phyloP scores from a whole-genome alignment of 139 green algal species.

The Chlorella ohadii region DNA sequence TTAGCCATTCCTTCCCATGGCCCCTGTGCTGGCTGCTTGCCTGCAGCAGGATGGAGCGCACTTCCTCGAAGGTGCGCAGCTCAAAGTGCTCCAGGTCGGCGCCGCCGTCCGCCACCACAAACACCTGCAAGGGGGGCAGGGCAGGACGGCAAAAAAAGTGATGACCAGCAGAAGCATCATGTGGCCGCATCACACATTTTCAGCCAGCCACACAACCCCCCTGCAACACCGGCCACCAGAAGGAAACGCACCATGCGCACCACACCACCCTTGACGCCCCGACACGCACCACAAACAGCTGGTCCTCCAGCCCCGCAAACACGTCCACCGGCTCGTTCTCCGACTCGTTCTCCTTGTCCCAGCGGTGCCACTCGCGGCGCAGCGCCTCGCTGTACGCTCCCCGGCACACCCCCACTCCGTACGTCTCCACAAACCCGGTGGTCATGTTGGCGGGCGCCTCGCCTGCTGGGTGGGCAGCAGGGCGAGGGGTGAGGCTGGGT shows the following conservation, averaged over 20 bases:
- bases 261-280: too few relatives aligned
- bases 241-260: too few relatives aligned
- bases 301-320: slow-evolving; percentile 52
- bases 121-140: slow-evolving; percentile 38
- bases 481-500: neutral
- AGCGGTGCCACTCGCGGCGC: slow-evolving; percentile 67
- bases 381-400: slow-evolving; percentile 63
- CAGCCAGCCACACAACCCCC: too few relatives aligned
- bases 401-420: slow-evolving; percentile 71
- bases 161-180: too few relatives aligned
- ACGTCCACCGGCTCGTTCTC: slow-evolving; percentile 79
- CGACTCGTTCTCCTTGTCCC: slow-evolving; percentile 68
- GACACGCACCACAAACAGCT: slow-evolving; percentile 54
- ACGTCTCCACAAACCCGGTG: slow-evolving; percentile 75
- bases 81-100: slow-evolving; percentile 89
- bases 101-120: slow-evolving; percentile 81
- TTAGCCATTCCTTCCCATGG: too few relatives aligned
- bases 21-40: slow-evolving; percentile 1
- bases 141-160: too few relatives aligned
- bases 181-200: too few relatives aligned
- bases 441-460: slow-evolving; percentile 58
- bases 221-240: too few relatives aligned
- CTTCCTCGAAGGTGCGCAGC: slow-evolving; percentile 75
- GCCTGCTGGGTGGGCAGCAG: neutral
- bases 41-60: slow-evolving; percentile 88